Evolutionary conservation across 495 filamentous ascomycete genomes (phyloP), one percentile per base, ranked within the genome.

Genomic region (Aspergillus sclerotioniger): DNA sequence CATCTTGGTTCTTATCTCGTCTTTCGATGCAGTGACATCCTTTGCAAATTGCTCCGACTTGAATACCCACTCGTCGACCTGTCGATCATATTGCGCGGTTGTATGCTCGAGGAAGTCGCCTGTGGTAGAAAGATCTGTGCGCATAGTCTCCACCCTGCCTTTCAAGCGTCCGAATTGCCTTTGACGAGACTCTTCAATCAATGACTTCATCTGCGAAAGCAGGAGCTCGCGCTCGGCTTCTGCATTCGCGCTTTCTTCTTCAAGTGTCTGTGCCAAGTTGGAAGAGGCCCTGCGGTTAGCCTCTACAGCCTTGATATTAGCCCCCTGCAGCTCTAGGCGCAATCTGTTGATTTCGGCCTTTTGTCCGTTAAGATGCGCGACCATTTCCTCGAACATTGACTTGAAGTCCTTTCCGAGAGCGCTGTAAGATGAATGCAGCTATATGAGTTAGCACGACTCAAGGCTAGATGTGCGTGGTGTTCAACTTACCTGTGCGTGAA

Each of bases 351-450:
- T 88, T 62, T 97, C 92, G 1, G 77, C 74, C 68, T 87, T 89
- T 67, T 98, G 94, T n/a, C 84, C 75, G 33, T 84, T 80, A 20
- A 96, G 75, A 48, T 90, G 86, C 47, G 79, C 82, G 33, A 89
- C 74, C 54, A 96, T 78, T 10, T 87, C 85, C 51, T 95, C 90
- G 53, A 98, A 97, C 41, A 93, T 83, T 16, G 70, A 72, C 63
- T 93, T 92, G 75, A 97, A 90, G 59, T 97, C 91, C 50, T 84
- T 87, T n/a, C 91, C 91, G 3, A 98, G 81, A n/a, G 82, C 83
- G 62, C 85, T 88, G 72, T 96, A 98, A 0, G 95, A 98, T 8
- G 77, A 64, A 63, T 96, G 90, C 41, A 98, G 80, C 78, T 87
- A 56, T 25, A 21, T 54, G 21, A 8, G 56, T 76, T 57, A 76